phyloP scores from a whole-genome alignment of 192 early-diverging fungal genomes.

The Funneliformis geosporum region DNA sequence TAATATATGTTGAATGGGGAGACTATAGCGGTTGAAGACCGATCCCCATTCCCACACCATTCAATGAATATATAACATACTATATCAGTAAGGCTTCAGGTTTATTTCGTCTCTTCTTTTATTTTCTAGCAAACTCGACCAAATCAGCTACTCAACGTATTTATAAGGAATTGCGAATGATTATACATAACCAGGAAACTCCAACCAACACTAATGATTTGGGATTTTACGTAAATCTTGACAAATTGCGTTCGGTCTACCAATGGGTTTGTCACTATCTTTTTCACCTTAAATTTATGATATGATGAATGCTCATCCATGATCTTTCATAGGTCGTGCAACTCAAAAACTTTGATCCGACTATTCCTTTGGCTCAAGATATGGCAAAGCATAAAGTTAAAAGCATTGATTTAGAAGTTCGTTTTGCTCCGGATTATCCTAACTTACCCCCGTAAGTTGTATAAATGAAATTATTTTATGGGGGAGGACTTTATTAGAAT shows the following conservation, averaged over 20 bases:
- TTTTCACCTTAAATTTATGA: not conserved
- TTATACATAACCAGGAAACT: slow-evolving; percentile 30
- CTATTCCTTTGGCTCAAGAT: slow-evolving; percentile 34
- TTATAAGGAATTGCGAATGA: slow-evolving; percentile 29
- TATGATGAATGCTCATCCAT: not conserved
- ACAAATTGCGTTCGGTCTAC: slow-evolving; percentile 30
- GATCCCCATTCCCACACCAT: no score
- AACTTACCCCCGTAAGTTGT: slow-evolving; percentile 35
- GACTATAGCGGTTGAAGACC: no score
- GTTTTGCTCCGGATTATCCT: slow-evolving; percentile 39
- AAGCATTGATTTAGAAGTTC: slow-evolving; percentile 36
- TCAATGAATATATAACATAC: no score
- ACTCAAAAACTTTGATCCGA: slow-evolving; percentile 36
- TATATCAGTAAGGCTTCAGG: not conserved
- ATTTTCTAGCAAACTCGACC: slow-evolving; percentile 15
- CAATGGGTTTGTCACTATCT: slow-evolving; percentile 31
- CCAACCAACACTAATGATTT: slow-evolving; percentile 21
- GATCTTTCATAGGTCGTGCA: slow-evolving; percentile 28
- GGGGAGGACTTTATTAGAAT: not conserved
- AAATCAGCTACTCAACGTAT: slow-evolving; percentile 35
- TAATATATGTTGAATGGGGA: no score
- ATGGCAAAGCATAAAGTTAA: slow-evolving; percentile 32
- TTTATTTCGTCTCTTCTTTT: not conserved
- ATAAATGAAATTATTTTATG: not conserved
- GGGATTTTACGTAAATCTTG: slow-evolving; percentile 32